Percentiles rank a stretch among this genome's conserved stretches.
These are phyloP conservation scores for Pleurotus sapidus DNA, from an alignment of 768 basidiomycete genomes.

Conservation along the genomic window DNA sequence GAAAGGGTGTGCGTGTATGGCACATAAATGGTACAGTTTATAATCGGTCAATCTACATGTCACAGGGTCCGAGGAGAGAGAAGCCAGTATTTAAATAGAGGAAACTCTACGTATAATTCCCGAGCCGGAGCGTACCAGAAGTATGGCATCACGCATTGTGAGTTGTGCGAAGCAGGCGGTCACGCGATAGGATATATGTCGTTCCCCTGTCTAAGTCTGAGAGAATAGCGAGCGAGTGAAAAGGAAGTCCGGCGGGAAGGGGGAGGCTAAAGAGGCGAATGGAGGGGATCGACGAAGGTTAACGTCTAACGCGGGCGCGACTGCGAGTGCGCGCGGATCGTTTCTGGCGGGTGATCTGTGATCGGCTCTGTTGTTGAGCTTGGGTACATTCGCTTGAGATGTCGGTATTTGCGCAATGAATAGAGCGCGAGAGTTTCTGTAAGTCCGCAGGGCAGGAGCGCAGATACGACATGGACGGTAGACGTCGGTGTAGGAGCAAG, in stretches of 20 bases:
- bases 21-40: no score
- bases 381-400: slow-evolving; percentile 73
- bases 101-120: no score
- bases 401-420: slow-evolving; percentile 78
- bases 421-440: slow-evolving; percentile 84
- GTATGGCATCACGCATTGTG: no score
- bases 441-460: neutral
- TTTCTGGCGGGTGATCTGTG: slow-evolving; percentile 8
- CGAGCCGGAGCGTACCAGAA: no score
- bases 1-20: no score
- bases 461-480: neutral
- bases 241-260: neutral
- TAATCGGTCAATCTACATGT: no score
- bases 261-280: neutral
- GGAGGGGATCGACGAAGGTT: neutral
- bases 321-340: slow-evolving; percentile 2
- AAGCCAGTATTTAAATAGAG: no score
- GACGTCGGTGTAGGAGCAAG: no score
- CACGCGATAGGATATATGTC: neutral
- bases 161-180: no score
- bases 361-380: slow-evolving; percentile 22
- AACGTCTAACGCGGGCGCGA: neutral
- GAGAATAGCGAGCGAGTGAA: neutral
- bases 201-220: neutral
- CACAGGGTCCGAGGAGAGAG: no score